Base-by-base conservation (phyloP, 2,329 filamentous ascomycete species). In the Ascocoryne sarcoides region DNA sequence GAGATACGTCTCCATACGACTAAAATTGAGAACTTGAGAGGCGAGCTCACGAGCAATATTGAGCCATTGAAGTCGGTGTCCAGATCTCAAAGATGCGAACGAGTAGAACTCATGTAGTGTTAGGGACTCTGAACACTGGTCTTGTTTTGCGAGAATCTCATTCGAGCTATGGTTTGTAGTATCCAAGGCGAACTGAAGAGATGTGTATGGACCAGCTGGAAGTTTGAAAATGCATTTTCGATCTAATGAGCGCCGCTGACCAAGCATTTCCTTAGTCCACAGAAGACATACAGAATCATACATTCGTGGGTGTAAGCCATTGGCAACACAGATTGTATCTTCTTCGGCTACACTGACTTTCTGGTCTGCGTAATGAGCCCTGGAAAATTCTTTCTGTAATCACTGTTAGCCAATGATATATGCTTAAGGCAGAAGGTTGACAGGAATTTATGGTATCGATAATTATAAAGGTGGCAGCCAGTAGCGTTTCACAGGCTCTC, bases 21-120 rank as follows among this genome's bases (percentile, higher is more conserved):
- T 69, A 26, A 76, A 68, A 32, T 75, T 67, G 0, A 82, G 38
- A 1, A 60, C 60, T 0, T 69, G 66, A 1, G 62, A 58, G 0
- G 59, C 55, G 3, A 82, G 54, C 48, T 79, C 68, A 1, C 62
- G 51, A 0, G 76, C 51, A 3, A 82, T 67, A 39, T 78, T 80
- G 7, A 62, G 50, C 70, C 75, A 81, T 37, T 75, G 71, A 7
- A 77, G 56, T 1, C 56, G 51, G 14, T 62, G 43, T 0, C 75
- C 75, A 1, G 69, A 52, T 0, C 69, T 64, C 2, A 81, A 47
- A 0, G 65, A 52, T 0, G 64, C 62, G n/a, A 79, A 65, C 0
- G 66, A 61, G 37, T 72, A 70, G 52, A 67, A 80, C 39, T 82
- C 75, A 0, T 69, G 66, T 0, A 75, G 43, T 0, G 68, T 62